These are phyloP conservation scores for Triticum urartu DNA, from an alignment of 176 grass and related monocot species.

Conservation along the genomic window DNA sequence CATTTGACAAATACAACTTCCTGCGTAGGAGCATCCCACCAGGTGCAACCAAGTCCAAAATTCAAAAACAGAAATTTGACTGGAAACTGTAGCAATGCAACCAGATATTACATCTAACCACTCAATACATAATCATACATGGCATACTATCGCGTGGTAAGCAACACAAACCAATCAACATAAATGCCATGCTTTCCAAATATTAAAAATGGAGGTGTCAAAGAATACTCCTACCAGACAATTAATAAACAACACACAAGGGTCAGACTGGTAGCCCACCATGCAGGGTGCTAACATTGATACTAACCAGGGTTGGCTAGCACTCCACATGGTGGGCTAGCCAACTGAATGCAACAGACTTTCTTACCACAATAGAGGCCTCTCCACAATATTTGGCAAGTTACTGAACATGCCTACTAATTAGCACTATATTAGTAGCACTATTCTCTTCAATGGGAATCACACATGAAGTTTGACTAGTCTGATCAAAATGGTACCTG, in stretches of 20 bases:
- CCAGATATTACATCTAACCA: background rate
- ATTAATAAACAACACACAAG: background rate
- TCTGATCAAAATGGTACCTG: constrained; percentile 49
- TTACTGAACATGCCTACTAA: background rate
- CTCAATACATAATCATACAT: background rate
- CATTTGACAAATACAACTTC: background rate
- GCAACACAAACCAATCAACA: background rate
- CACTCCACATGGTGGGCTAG: background rate
- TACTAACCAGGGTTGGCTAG: background rate
- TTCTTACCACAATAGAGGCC: background rate
- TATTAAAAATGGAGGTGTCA: background rate
- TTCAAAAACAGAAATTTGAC: background rate
- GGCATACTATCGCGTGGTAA: background rate
- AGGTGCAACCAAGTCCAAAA: background rate
- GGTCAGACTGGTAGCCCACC: background rate
- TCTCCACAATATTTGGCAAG: background rate
- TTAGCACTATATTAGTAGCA: background rate
- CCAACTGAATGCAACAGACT: background rate
- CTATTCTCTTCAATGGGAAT: background rate
- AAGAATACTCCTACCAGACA: background rate
- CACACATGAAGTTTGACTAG: background rate
- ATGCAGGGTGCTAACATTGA: background rate
- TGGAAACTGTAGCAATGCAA: constrained; percentile 3
- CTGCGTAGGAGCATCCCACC: background rate
- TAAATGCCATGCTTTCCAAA: background rate